A percentile compares a stretch with the other conserved stretches of the same genome.
These are phyloP conservation scores for Fusarium incarnatum DNA, from an alignment of 2,329 filamentous ascomycete species.

Conservation along the genomic window DNA sequence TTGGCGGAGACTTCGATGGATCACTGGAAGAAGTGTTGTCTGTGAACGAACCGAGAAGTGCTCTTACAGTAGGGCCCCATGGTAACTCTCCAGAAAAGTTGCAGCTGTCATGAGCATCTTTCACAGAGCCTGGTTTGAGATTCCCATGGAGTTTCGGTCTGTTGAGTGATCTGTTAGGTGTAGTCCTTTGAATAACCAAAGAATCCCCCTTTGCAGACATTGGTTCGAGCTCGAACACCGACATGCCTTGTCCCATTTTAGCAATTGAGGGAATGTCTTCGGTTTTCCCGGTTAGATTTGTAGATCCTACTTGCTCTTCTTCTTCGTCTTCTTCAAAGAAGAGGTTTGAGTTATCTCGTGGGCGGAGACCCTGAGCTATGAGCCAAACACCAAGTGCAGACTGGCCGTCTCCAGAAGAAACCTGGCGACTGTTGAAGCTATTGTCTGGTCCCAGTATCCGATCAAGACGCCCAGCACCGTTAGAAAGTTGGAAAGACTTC, in stretches of 20 bases:
- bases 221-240: not conserved
- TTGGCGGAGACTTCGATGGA: conserved; percentile 51
- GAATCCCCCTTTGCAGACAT: not conserved
- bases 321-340: conserved; percentile 29
- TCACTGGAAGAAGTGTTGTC: conserved; percentile 51
- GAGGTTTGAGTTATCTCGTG: conserved; percentile 43
- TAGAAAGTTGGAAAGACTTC: conserved; percentile 37
- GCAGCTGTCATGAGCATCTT: not conserved
- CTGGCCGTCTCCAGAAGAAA: conserved; percentile 50
- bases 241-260: not conserved
- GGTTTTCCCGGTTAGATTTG: not conserved
- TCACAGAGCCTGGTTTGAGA: not conserved
- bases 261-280: not conserved
- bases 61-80: conserved; percentile 24
- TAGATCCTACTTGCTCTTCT: not conserved
- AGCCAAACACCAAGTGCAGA: conserved; percentile 54
- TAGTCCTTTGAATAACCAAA: not conserved
- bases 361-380: conserved; percentile 50
- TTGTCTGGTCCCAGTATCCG: conserved; percentile 41
- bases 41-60: conserved; percentile 27
- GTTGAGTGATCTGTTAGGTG: not conserved
- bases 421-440: conserved; percentile 48
- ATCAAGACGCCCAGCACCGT: conserved; percentile 31
- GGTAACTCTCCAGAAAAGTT: conserved; percentile 10
- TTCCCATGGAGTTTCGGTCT: not conserved